Conservation (phyloP, 208 protist genomes). For the Wallacemonas sp. region DNA sequence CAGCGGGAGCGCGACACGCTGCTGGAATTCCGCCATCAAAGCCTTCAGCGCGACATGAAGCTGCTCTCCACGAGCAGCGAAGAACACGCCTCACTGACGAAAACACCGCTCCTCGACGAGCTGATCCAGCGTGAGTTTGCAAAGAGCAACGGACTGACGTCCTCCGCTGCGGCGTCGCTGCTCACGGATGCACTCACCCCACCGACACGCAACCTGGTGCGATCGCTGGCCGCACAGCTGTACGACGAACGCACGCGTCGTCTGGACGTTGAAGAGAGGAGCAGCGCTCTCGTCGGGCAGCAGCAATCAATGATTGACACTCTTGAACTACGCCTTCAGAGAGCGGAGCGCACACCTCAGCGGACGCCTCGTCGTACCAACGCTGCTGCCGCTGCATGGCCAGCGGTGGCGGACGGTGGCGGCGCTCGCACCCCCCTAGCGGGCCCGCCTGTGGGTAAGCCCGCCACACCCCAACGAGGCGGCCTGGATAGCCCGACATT, state of each 20-base stretch:
- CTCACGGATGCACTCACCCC: slow-evolving; percentile 21
- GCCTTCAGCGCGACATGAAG: slow-evolving; percentile 20
- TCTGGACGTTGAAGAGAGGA: slow-evolving; percentile 38
- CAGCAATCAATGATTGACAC: slow-evolving; percentile 32
- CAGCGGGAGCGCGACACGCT: slow-evolving; percentile 28
- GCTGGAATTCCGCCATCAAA: slow-evolving; percentile 29
- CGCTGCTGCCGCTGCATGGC: no score
- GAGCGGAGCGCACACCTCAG: background rate
- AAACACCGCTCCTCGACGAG: slow-evolving; percentile 16
- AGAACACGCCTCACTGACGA: background rate
- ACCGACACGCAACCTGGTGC: slow-evolving; percentile 25
- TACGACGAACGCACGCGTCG: slow-evolving; percentile 31
- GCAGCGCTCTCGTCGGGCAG: slow-evolving; percentile 32
- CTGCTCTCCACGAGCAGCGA: slow-evolving; percentile 9
- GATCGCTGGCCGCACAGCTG: slow-evolving; percentile 39
- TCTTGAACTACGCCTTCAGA: slow-evolving; percentile 23
- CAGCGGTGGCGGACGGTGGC: no score
- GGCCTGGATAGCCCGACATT: slow-evolving; percentile 6
- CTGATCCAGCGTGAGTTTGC: slow-evolving; percentile 12
- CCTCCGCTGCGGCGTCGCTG: background rate
- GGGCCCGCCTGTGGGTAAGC: no score
- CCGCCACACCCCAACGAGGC: background rate
- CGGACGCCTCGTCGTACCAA: background rate
- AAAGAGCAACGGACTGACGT: slow-evolving; percentile 7
- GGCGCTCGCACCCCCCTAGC: no score